A percentile compares a stretch with the other conserved stretches of the same genome.
Evolutionary conservation across 768 basidiomycete genomes (phyloP).

Genomic region (Suillus ampliporus): DNA sequence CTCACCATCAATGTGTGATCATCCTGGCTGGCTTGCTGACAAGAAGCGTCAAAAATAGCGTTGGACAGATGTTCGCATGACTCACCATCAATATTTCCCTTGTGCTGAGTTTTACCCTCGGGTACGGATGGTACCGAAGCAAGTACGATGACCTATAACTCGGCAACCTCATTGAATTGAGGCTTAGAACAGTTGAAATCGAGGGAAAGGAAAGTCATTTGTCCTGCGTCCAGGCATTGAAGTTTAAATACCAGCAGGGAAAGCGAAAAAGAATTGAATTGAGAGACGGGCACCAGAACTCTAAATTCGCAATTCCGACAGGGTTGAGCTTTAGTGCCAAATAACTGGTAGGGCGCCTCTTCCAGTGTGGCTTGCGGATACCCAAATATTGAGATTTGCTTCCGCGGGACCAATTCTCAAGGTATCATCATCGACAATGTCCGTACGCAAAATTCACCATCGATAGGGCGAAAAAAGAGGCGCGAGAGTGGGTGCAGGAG

Average conservation of each 20-base stretch:
- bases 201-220: not conserved
- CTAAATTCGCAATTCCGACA: conserved; percentile 6
- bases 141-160: conserved; percentile 17
- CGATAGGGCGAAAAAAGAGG: not conserved
- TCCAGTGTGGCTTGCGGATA: not conserved
- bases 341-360: conserved; percentile 2
- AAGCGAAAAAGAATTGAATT: not conserved
- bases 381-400: not conserved
- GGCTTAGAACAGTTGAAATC: not conserved
- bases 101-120: conserved; percentile 6
- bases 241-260: conserved; percentile 9
- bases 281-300: not conserved
- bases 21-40: not conserved
- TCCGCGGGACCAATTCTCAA: conserved; percentile 5
- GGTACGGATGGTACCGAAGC: conserved; percentile 16
- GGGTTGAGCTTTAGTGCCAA: conserved; percentile 2
- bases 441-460: not conserved
- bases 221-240: not conserved
- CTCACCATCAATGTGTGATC: not conserved
- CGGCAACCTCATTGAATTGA: conserved; percentile 3
- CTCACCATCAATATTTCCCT: not conserved
- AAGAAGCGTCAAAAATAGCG: not conserved
- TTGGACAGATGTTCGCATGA: not conserved
- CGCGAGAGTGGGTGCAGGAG: not conserved
- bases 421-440: not conserved